Percentiles rank a stretch among this genome's conserved stretches.
These are phyloP conservation scores for Xylaria sp. DNA, from an alignment of 2,329 filamentous ascomycete species.

Conservation along the genomic window DNA sequence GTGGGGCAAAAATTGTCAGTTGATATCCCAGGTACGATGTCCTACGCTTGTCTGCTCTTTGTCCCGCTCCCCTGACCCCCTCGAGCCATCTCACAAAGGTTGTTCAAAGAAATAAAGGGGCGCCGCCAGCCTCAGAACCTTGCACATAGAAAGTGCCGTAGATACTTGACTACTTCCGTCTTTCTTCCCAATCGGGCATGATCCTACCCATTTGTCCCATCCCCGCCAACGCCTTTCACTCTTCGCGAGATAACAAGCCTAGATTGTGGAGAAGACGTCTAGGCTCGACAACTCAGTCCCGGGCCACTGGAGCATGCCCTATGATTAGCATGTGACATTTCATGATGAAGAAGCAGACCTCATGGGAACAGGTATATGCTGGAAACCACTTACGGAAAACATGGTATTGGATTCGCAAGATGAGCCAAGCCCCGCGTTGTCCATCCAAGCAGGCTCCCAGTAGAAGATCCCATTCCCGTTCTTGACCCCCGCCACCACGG, in stretches of 20 bases:
- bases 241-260: conserved; percentile 11
- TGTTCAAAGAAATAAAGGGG: conserved; percentile 12
- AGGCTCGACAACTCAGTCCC: conserved; percentile 61
- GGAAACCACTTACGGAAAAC: conserved; percentile 46
- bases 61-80: conserved; percentile 11
- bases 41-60: conserved; percentile 20
- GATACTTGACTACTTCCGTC: conserved; percentile 11
- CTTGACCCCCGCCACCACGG: conserved; percentile 54
- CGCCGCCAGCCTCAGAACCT: conserved; percentile 10
- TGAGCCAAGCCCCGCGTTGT: conserved; percentile 66
- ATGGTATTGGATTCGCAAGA: conserved; percentile 67
- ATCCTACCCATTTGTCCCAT: neutral
- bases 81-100: conserved; percentile 11
- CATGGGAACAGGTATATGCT: neutral
- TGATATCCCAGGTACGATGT: neutral
- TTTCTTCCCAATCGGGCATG: conserved; percentile 5
- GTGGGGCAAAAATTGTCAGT: conserved; percentile 4
- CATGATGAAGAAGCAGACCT: neutral
- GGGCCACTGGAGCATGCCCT: conserved; percentile 36
- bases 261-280: conserved; percentile 57
- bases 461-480: conserved; percentile 67
- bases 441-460: conserved; percentile 74
- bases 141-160: neutral
- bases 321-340: conserved; percentile 1
- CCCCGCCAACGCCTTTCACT: neutral